These are phyloP conservation scores for Dendrobium nobile DNA, from an alignment of 106 monocot species.

Conservation along the genomic window DNA sequence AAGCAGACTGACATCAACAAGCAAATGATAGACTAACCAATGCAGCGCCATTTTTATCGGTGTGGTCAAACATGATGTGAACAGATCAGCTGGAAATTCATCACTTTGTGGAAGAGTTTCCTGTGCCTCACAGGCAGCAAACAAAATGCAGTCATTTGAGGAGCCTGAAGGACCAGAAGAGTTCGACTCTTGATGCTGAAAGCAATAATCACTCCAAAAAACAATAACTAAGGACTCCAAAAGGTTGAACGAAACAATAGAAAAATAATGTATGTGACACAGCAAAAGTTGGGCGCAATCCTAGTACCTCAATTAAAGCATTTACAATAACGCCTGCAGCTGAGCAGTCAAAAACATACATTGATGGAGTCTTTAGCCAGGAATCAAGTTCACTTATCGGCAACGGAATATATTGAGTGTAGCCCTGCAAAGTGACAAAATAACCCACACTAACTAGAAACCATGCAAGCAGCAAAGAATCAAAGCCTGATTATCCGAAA, in stretches of 20 bases:
- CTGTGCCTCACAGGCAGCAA: constrained; percentile 91
- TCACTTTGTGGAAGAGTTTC: constrained; percentile 91
- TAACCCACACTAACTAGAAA: neutral
- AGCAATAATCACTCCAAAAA: constrained; percentile 7
- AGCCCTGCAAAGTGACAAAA: constrained; percentile 38
- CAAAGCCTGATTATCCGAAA: neutral
- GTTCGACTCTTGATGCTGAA: constrained; percentile 44
- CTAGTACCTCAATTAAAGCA: constrained; percentile 68
- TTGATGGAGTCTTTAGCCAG: constrained; percentile 92
- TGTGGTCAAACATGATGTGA: constrained; percentile 91
- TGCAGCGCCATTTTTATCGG: constrained; percentile 49
- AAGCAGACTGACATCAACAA: neutral
- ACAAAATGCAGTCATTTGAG: constrained; percentile 83
- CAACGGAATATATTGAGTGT: constrained; percentile 94
- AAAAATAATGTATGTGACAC: constrained; percentile 4
- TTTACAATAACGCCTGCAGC: constrained; percentile 89
- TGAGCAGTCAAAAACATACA: constrained; percentile 97
- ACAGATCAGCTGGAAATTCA: constrained; percentile 96
- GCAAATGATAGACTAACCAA: constrained; percentile 1
- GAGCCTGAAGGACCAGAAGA: constrained; percentile 35
- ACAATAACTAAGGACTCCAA: neutral
- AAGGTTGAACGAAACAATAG: neutral
- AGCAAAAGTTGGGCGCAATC: neutral
- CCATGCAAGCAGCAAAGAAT: constrained; percentile 3
- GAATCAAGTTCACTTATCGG: constrained; percentile 89